Conservation (phyloP, 2,329 filamentous ascomycete species). For the Paraconiothyrium sp. region DNA sequence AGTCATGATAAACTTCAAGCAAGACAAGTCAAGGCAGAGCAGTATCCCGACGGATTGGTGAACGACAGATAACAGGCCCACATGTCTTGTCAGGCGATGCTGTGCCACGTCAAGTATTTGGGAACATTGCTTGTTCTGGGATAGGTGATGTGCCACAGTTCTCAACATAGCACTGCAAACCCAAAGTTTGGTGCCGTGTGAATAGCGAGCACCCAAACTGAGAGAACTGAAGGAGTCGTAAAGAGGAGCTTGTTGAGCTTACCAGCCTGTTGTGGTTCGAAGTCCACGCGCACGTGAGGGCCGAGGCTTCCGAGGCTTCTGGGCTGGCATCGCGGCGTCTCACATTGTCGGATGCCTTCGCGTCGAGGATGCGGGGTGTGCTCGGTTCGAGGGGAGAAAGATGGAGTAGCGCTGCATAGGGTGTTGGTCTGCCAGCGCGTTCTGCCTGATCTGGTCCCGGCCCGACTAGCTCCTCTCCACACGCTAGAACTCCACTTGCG, state of each 20-base stretch:
- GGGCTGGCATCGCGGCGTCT: constrained; percentile 39
- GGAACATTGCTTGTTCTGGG: background rate
- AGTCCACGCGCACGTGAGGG: constrained; percentile 56
- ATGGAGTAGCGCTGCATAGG: constrained; percentile 17
- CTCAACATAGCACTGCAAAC: background rate
- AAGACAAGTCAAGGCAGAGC: background rate
- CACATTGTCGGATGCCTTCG: constrained; percentile 38
- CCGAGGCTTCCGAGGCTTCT: constrained; percentile 48
- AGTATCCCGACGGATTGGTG: background rate
- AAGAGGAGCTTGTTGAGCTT: constrained; percentile 29
- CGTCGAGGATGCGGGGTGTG: constrained; percentile 32
- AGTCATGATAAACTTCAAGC: background rate
- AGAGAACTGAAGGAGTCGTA: background rate
- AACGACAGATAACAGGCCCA: background rate
- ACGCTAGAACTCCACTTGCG: constrained; percentile 4
- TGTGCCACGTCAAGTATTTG: background rate
- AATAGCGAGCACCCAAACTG: background rate
- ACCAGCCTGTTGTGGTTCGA: constrained; percentile 57
- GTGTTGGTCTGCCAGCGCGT: constrained; percentile 13
- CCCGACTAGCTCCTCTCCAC: constrained; percentile 9
- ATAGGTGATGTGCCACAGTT: background rate
- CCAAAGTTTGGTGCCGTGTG: constrained; percentile 3
- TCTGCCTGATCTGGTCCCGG: constrained; percentile 1
- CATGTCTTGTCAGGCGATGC: background rate
- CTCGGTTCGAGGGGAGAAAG: constrained; percentile 31